Evolutionary conservation across 148 eudicot genomes (phyloP).

Genomic region (Rhododendron ferrugineum): DNA sequence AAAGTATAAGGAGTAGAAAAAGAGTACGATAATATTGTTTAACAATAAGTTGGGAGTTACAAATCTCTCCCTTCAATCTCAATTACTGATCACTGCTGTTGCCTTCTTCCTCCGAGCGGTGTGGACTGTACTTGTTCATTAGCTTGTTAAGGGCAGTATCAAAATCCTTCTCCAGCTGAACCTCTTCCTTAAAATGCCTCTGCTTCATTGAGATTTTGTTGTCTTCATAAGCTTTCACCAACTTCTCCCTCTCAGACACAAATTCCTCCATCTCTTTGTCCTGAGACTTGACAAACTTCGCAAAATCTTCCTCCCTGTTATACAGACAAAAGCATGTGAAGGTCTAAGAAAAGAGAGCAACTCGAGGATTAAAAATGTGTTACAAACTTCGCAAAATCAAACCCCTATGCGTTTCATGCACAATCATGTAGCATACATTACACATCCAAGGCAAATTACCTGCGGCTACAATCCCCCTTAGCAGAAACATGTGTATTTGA

Average conservation of each 20-base stretch:
- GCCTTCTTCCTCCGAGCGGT: neutral
- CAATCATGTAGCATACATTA: neutral
- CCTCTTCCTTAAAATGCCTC: constrained; percentile 42
- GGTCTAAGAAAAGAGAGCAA: neutral
- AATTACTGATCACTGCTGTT: neutral
- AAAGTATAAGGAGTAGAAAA: neutral
- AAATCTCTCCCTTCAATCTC: neutral
- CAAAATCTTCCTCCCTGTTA: constrained; percentile 38
- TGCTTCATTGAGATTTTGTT: constrained; percentile 45
- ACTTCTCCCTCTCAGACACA: constrained; percentile 38
- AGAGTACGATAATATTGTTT: neutral
- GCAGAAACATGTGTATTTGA: constrained; percentile 20
- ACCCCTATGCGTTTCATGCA: neutral
- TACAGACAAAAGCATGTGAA: neutral
- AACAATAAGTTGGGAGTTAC: neutral
- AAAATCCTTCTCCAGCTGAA: constrained; percentile 44
- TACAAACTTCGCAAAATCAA: neutral
- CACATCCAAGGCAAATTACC: constrained; percentile 27
- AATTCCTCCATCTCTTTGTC: constrained; percentile 50
- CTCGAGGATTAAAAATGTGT: neutral
- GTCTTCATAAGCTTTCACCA: constrained; percentile 32
- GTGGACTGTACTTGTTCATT: constrained; percentile 47
- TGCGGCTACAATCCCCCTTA: constrained; percentile 32
- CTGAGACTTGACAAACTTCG: constrained; percentile 33
- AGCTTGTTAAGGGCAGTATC: constrained; percentile 34